A percentile compares a stretch with the other conserved stretches of the same genome.
Evolutionary conservation across 2,329 filamentous ascomycete species (phyloP).

Genomic region (Remersonia thermophila): DNA sequence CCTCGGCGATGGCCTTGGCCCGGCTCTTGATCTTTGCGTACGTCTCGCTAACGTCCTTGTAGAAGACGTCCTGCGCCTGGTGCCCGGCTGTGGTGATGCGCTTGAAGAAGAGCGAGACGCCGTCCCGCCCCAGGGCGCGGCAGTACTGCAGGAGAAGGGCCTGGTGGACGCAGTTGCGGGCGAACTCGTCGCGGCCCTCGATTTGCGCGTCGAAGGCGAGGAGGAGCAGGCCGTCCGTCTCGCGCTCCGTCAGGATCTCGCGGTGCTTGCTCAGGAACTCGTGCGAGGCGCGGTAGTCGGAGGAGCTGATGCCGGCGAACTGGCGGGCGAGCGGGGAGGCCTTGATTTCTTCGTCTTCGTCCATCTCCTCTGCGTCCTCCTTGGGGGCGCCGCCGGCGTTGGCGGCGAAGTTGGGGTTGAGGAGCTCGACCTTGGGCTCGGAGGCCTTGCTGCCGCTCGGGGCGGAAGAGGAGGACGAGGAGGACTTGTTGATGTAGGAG

Average conservation of each 20-base stretch:
- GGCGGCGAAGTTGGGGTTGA: constrained; percentile 51
- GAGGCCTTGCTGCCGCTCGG: constrained; percentile 26
- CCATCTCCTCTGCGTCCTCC: constrained; percentile 34
- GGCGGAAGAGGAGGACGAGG: constrained; percentile 20
- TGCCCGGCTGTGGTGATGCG: constrained; percentile 82
- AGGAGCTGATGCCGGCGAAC: constrained; percentile 66
- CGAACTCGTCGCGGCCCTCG: constrained; percentile 61
- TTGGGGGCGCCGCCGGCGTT: constrained; percentile 1
- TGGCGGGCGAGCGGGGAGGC: constrained; percentile 65
- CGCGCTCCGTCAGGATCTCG: constrained; percentile 65
- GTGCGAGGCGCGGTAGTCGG: constrained; percentile 61
- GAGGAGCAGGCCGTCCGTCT: constrained; percentile 82
- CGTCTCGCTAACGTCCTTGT: constrained; percentile 82
- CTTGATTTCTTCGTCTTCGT: constrained; percentile 62
- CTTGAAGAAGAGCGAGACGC: constrained; percentile 89
- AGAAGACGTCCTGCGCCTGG: constrained; percentile 81
- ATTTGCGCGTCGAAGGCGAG: constrained; percentile 85
- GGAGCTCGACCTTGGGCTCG: constrained; percentile 49
- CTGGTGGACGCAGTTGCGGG: constrained; percentile 84
- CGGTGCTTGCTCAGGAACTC: constrained; percentile 71
- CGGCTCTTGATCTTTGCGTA: constrained; percentile 71
- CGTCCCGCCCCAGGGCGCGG: constrained; percentile 74
- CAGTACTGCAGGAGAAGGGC: constrained; percentile 91
- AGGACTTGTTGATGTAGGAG: constrained; percentile 61
- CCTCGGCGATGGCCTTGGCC: constrained; percentile 54